Base-by-base conservation (phyloP, 768 basidiomycete genomes). In the Trametes villosa region DNA sequence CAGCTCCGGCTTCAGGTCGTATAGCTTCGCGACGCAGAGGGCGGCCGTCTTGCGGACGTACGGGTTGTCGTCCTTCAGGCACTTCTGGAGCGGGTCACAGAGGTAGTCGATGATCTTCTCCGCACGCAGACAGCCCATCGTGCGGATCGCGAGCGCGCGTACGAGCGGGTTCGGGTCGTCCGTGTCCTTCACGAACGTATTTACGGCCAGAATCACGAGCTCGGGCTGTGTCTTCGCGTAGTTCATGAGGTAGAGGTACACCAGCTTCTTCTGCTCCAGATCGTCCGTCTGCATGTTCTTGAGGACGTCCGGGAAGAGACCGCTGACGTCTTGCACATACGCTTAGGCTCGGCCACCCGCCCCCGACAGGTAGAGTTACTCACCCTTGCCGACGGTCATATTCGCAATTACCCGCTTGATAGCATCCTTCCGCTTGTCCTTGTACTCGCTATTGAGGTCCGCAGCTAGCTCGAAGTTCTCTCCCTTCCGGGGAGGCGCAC, bases 201-300 rank as follows among this genome's bases (percentile, higher is more conserved):
- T 99, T 61, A 99, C 97, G 29, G 97, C 97, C 46, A 99, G 83
- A 71, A 99, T 98, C 76, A 98, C 96, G 62, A 98, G 91, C 72
- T 99, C 97, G 0, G 97, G 97, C 71, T 99, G 97, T 0, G 96
- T 96, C 73, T 97, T 97, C 33, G 96, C 96, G 67, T 98, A 99
- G 79, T 99, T 99, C 92, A 98, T 98, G 60, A 99, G 87, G 75
- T 98, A 98, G 24, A 97, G 85, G 70, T 97, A 98, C n/a, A 98
- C 97, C 33, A 99, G 90, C 77, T 99, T 98, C 86, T 98, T 99
- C 79, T 98, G 97, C 75, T 99, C 97, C 54, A 99, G 85, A 74
- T 98, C 96, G 52, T 99, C 96, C 26, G 97, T 98, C 78, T 98
- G 96, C 96, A 95, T 97, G 77, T 98, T 98, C 83, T 97, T 97